A percentile compares a stretch with the other conserved stretches of the same genome.
Conservation (phyloP, 306 rosid species). For the Hippophae gyantsensis region DNA sequence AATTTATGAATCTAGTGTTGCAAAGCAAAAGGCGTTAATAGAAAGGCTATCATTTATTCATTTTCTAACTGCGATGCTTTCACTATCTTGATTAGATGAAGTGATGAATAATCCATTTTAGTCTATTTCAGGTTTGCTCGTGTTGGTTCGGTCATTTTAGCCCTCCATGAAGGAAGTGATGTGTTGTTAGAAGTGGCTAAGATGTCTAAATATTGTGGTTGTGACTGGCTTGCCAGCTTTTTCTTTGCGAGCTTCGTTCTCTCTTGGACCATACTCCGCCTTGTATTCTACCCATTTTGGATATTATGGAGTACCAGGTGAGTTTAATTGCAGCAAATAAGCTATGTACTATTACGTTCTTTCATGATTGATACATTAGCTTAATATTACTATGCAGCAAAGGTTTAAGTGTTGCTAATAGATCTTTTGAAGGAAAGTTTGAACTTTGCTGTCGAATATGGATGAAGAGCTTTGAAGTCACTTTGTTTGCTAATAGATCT, state of each 20-base stretch:
- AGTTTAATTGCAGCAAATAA: constrained; percentile 1
- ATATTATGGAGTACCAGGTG: constrained; percentile 35
- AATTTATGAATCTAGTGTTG: too few relatives aligned
- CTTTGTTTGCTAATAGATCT: too few relatives aligned
- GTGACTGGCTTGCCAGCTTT: constrained; percentile 16
- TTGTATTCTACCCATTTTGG: constrained; percentile 27
- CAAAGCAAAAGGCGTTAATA: too few relatives aligned
- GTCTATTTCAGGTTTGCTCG: constrained; percentile 22
- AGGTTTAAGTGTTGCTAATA: too few relatives aligned
- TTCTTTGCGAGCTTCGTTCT: constrained; percentile 17
- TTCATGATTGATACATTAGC: not conserved
- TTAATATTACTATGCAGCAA: not conserved
- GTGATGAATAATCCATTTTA: not conserved
- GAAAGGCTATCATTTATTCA: too few relatives aligned
- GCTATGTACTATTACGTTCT: not conserved
- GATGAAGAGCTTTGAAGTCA: too few relatives aligned
- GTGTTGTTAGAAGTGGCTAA: constrained; percentile 27
- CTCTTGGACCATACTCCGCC: constrained; percentile 28
- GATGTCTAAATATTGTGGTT: constrained; percentile 29
- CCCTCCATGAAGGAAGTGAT: constrained; percentile 33
- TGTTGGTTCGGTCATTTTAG: constrained; percentile 27
- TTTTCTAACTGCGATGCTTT: too few relatives aligned
- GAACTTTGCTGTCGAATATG: too few relatives aligned
- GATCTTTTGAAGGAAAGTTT: too few relatives aligned
- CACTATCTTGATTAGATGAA: not conserved